phyloP scores from a whole-genome alignment of 345 rosid genomes.

The Salix caprea region DNA sequence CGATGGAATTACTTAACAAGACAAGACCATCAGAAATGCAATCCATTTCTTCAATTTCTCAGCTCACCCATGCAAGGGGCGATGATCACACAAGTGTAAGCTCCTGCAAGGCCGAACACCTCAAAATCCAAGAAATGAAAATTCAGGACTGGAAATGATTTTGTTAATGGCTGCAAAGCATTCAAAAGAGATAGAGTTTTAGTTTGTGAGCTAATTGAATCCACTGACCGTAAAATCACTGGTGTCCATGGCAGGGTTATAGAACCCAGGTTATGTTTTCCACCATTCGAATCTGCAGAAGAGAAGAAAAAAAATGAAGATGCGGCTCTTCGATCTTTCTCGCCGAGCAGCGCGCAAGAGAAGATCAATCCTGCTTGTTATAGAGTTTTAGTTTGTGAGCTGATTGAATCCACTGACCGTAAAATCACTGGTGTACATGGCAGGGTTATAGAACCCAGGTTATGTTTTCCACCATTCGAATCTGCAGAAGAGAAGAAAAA shows the following conservation, averaged over 20 bases:
- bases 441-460: background rate
- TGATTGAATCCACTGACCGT: background rate
- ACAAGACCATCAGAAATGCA: too few relatives aligned
- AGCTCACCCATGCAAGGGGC: too few relatives aligned
- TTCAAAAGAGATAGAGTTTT: background rate
- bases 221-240: background rate
- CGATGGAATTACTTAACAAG: too few relatives aligned
- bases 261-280: background rate
- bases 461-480: background rate
- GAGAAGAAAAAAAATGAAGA: background rate
- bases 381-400: background rate
- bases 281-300: background rate
- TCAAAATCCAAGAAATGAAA: background rate
- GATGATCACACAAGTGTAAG: too few relatives aligned
- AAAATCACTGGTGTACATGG: background rate
- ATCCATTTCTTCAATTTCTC: too few relatives aligned
- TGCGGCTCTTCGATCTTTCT: background rate
- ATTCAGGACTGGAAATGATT: background rate
- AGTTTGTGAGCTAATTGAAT: background rate
- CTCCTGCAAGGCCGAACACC: background rate
- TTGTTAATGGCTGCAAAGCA: background rate
- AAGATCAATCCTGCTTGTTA: conserved; percentile 37
- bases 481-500: background rate
- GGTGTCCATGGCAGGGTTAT: background rate
- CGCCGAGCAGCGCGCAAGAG: background rate